Evolutionary conservation across 352 stramenopile genomes (phyloP).

Genomic region (Elongisporangium anandrum): DNA sequence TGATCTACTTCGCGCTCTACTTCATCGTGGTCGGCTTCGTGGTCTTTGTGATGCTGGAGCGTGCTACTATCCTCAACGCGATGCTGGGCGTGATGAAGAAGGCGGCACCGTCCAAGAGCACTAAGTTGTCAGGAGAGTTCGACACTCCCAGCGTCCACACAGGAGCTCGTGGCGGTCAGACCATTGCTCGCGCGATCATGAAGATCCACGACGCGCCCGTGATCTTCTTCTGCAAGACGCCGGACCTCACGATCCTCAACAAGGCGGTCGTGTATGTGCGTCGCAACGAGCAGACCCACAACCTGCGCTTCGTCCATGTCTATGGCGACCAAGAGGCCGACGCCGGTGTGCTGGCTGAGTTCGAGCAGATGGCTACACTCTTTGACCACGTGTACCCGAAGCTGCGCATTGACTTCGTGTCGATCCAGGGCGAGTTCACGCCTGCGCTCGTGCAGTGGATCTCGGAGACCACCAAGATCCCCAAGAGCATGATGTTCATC

Average conservation of each 20-base stretch:
- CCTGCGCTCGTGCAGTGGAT: constrained; percentile 76
- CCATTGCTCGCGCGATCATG: constrained; percentile 36
- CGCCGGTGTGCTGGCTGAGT: constrained; percentile 10
- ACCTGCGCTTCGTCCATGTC: constrained; percentile 83
- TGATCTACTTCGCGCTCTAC: constrained; percentile 57
- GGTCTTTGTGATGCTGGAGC: constrained; percentile 55
- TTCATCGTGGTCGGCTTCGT: constrained; percentile 36
- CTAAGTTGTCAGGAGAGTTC: constrained; percentile 1
- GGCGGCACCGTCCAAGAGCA: constrained; percentile 24
- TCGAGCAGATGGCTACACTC: constrained; percentile 42
- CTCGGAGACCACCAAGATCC: constrained; percentile 49
- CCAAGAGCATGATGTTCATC: constrained; percentile 90
- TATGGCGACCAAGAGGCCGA: constrained; percentile 22
- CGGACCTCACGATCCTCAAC: constrained; percentile 85
- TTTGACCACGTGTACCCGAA: constrained; percentile 88
- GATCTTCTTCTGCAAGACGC: constrained; percentile 86
- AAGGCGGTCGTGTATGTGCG: constrained; percentile 89
- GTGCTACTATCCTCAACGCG: constrained; percentile 31
- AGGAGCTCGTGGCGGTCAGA: constrained; percentile 33
- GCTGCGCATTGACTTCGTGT: constrained; percentile 75
- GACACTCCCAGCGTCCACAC: constrained; percentile 31
- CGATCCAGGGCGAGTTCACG: constrained; percentile 49
- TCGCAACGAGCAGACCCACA: constrained; percentile 81
- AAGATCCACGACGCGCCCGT: constrained; percentile 54
- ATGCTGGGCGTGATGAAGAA: constrained; percentile 27